Percentiles rank a stretch among this genome's conserved stretches.
Evolutionary conservation across 768 basidiomycete genomes (phyloP).

Genomic region (Kwoniella sp.): DNA sequence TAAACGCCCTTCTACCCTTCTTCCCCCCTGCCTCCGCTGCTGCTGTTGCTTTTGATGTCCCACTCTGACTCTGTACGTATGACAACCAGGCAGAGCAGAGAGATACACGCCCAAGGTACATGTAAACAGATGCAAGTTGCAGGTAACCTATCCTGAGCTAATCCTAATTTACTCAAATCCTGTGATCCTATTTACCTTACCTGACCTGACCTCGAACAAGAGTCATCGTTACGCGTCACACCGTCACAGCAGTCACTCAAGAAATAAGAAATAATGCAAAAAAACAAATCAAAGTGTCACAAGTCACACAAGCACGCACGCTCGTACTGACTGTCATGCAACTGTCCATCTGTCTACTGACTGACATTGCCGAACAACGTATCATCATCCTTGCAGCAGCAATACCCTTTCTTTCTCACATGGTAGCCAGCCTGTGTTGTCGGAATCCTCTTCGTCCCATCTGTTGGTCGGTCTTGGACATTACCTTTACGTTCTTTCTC

Average conservation of each 20-base stretch:
- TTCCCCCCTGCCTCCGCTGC: too few species aligned
- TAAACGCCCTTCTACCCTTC: neutral
- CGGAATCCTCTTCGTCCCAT: neutral
- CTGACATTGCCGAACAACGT: too few species aligned
- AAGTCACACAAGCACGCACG: neutral
- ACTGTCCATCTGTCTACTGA: neutral
- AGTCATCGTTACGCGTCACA: neutral
- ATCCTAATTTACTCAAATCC: conserved; percentile 1
- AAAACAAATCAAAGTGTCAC: neutral
- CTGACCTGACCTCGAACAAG: too few species aligned
- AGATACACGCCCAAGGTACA: conserved; percentile 9
- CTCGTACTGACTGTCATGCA: too few species aligned
- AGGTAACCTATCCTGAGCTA: conserved; percentile 8
- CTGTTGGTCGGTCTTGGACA: conserved; percentile 2
- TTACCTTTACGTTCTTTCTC: neutral
- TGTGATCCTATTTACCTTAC: neutral
- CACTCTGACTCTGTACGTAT: neutral
- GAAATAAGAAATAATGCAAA: too few species aligned
- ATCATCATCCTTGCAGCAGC: too few species aligned
- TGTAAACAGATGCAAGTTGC: too few species aligned
- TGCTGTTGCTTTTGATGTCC: neutral
- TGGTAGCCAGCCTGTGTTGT: neutral
- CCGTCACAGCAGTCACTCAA: neutral
- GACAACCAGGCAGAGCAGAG: too few species aligned
- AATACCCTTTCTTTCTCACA: neutral